A percentile compares a stretch with the other conserved stretches of the same genome.
phyloP scores from a whole-genome alignment of 1,139 yeast genomes.

The Yamadazyma triangularis region DNA sequence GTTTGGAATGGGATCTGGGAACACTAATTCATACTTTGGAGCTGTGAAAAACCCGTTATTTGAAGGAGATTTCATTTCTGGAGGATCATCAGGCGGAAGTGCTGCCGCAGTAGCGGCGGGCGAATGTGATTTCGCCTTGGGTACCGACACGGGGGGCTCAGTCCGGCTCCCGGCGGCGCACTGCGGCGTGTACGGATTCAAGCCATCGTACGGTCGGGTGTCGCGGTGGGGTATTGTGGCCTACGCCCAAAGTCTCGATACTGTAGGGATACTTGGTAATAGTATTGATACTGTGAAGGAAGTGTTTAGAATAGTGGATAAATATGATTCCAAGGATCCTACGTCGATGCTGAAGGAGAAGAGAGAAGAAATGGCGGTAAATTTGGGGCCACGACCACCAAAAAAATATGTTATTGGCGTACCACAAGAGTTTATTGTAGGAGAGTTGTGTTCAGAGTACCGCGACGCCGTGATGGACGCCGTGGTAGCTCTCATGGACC shows the following conservation, averaged over 20 bases:
- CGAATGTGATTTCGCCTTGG: slow-evolving; percentile 63
- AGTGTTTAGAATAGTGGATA: slow-evolving; percentile 56
- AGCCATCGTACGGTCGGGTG: slow-evolving; percentile 87
- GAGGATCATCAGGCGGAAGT: slow-evolving; percentile 96
- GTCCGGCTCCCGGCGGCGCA: slow-evolving; percentile 88
- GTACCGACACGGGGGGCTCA: slow-evolving; percentile 98
- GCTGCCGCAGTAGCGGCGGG: slow-evolving; percentile 85
- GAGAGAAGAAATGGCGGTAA: slow-evolving; percentile 23
- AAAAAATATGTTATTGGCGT: slow-evolving; percentile 55
- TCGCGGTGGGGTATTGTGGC: slow-evolving; percentile 91
- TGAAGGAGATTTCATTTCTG: slow-evolving; percentile 45
- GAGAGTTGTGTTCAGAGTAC: slow-evolving; percentile 49
- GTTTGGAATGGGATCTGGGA: slow-evolving; percentile 93
- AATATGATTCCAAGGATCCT: slow-evolving; percentile 72
- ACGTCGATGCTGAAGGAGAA: slow-evolving; percentile 50
- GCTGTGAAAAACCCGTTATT: slow-evolving; percentile 64
- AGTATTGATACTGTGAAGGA: slow-evolving; percentile 37
- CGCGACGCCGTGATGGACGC: slow-evolving; percentile 42
- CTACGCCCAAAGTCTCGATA: slow-evolving; percentile 91
- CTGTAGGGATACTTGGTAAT: slow-evolving; percentile 77
- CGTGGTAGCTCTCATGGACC: slow-evolving; percentile 35
- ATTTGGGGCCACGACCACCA: slow-evolving; percentile 4
- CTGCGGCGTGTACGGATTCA: slow-evolving; percentile 79
- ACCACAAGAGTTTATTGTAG: slow-evolving; percentile 59
- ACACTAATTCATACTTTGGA: slow-evolving; percentile 57